Conservation (phyloP, 1,284 basidiomycete species). For the Ganoderma multipileum region DNA sequence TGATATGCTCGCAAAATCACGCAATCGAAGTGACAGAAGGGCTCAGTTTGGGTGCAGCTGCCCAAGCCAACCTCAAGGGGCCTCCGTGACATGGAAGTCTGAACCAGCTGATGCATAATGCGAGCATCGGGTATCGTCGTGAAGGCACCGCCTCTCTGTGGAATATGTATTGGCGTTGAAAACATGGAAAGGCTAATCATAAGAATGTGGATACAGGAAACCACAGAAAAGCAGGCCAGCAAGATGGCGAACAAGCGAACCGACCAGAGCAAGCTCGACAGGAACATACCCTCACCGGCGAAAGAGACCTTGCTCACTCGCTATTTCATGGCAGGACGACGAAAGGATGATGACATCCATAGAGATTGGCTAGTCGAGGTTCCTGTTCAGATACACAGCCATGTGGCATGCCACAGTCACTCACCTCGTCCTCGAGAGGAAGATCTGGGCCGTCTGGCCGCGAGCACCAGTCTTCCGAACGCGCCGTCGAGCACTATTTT, state of each 20-base stretch:
- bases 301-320: too few relatives aligned
- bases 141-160: too few relatives aligned
- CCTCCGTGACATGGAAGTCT: neutral
- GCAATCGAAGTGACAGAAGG: neutral
- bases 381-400: neutral
- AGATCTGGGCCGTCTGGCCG: too few relatives aligned
- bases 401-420: neutral
- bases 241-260: too few relatives aligned
- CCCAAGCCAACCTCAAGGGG: neutral
- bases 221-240: too few relatives aligned
- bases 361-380: neutral
- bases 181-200: too few relatives aligned
- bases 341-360: too few relatives aligned
- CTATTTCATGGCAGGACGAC: too few relatives aligned
- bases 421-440: neutral
- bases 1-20: constrained; percentile 2
- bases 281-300: too few relatives aligned
- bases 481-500: neutral
- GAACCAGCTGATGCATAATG: neutral
- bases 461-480: neutral
- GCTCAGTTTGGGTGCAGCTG: too few relatives aligned
- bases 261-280: too few relatives aligned
- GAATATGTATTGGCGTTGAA: neutral
- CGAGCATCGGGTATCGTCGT: neutral
- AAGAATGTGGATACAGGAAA: too few relatives aligned